These are phyloP conservation scores for Cordyceps fumosorosea DNA, from an alignment of 2,329 filamentous ascomycete species.

Conservation along the genomic window DNA sequence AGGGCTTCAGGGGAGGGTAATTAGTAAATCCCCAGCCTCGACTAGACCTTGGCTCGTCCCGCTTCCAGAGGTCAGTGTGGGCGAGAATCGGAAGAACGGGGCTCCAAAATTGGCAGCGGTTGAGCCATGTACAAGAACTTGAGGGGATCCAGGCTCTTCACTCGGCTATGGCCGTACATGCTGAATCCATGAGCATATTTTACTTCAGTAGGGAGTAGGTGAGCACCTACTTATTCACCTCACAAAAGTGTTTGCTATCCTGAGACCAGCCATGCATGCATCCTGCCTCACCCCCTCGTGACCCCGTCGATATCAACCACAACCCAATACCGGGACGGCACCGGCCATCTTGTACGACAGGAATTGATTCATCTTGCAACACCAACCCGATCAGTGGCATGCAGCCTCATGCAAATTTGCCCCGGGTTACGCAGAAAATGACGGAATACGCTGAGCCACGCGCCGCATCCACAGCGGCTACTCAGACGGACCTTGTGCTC, in stretches of 20 bases:
- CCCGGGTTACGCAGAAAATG: not conserved
- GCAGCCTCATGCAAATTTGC: not conserved
- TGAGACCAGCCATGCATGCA: not conserved
- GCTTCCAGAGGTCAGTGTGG: too few relatives aligned
- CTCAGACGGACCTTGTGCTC: not conserved
- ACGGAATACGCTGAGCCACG: not conserved
- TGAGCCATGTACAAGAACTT: too few relatives aligned
- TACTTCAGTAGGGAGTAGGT: not conserved
- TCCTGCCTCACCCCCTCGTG: not conserved
- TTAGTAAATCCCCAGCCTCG: too few relatives aligned
- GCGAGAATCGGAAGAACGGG: too few relatives aligned
- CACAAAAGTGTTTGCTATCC: not conserved
- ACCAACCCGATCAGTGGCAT: not conserved
- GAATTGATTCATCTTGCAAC: not conserved
- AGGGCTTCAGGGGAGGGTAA: too few relatives aligned
- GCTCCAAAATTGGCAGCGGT: too few relatives aligned
- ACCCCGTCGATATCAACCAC: not conserved
- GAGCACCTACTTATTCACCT: too few relatives aligned
- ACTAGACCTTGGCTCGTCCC: too few relatives aligned
- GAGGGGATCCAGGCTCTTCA: conserved; percentile 10
- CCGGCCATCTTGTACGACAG: not conserved
- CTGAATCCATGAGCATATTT: not conserved
- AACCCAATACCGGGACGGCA: not conserved
- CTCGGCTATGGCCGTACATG: conserved; percentile 10
- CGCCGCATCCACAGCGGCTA: conserved; percentile 1